Conservation (phyloP, 1,139 yeast genomes). For the Candida anutae region DNA sequence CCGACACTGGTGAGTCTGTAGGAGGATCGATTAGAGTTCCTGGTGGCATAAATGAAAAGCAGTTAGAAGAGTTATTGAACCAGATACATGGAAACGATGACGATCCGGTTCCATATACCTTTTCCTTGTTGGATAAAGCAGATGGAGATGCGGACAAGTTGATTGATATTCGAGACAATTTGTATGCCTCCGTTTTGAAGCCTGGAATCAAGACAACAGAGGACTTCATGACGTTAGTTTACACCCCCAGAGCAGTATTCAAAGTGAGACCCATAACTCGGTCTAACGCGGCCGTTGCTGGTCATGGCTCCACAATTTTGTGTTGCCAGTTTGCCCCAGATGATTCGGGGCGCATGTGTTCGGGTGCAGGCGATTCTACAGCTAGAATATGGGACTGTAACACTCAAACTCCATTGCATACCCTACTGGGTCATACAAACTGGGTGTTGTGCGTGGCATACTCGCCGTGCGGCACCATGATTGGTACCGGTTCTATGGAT, state of each 20-base stretch:
- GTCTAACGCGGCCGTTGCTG: slow-evolving; percentile 87
- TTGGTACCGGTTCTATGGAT: slow-evolving; percentile 98
- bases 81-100: slow-evolving; percentile 59
- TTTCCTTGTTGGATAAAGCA: slow-evolving; percentile 47
- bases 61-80: slow-evolving; percentile 80
- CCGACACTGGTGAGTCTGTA: slow-evolving; percentile 84
- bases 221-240: slow-evolving; percentile 83
- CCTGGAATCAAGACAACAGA: slow-evolving; percentile 89
- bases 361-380: slow-evolving; percentile 97
- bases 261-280: slow-evolving; percentile 89
- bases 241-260: slow-evolving; percentile 92
- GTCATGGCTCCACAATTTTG: slow-evolving; percentile 89
- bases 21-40: slow-evolving; percentile 91
- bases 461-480: slow-evolving; percentile 84
- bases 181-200: slow-evolving; percentile 72
- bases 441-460: slow-evolving; percentile 95
- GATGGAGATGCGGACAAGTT: slow-evolving; percentile 32
- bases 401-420: slow-evolving; percentile 82
- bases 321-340: slow-evolving; percentile 93
- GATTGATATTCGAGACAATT: slow-evolving; percentile 68
- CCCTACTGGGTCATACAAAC: slow-evolving; percentile 77
- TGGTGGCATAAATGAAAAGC: slow-evolving; percentile 78
- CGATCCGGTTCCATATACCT: slow-evolving; percentile 87
- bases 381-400: slow-evolving; percentile 97
- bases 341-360: slow-evolving; percentile 77